Evolutionary conservation across 192 early-diverging fungal genomes (phyloP).

Genomic region (Chytriomyces hyalinus): DNA sequence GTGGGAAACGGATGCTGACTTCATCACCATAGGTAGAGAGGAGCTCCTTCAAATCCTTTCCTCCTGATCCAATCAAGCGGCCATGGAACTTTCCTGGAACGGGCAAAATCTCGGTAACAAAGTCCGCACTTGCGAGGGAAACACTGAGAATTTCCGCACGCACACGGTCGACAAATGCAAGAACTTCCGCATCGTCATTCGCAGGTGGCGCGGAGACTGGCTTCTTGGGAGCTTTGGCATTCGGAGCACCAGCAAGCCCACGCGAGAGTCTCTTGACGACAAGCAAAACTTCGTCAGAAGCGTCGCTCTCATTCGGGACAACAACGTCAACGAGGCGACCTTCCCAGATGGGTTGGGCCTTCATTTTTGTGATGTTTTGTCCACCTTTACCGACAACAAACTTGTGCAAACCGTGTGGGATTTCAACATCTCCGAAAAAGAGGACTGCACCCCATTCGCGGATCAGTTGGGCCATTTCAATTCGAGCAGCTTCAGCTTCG

Average conservation of each 20-base stretch:
- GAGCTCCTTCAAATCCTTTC: conserved; percentile 76
- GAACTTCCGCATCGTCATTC: conserved; percentile 44
- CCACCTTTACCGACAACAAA: conserved; percentile 87
- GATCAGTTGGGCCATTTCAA: conserved; percentile 60
- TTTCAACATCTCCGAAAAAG: conserved; percentile 70
- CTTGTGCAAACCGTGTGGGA: conserved; percentile 78
- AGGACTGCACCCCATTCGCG: conserved; percentile 57
- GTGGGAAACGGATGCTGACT: conserved; percentile 75
- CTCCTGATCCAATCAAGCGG: conserved; percentile 75
- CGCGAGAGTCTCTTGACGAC: conserved; percentile 70
- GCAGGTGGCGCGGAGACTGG: conserved; percentile 40
- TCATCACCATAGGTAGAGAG: conserved; percentile 64
- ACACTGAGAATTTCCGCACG: conserved; percentile 73
- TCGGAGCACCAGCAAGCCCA: conserved; percentile 31
- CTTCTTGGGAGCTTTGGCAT: conserved; percentile 36
- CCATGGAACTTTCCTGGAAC: conserved; percentile 81
- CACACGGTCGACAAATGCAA: conserved; percentile 50
- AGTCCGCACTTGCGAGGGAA: conserved; percentile 68
- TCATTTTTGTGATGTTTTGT: conserved; percentile 82
- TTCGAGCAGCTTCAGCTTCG: conserved; percentile 68
- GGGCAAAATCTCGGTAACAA: conserved; percentile 59
- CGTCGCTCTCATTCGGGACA: conserved; percentile 72
- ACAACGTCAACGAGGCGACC: conserved; percentile 74
- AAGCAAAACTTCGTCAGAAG: conserved; percentile 76
- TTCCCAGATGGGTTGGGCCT: conserved; percentile 68